Conservation (phyloP, 441 rosid species). For the Adansonia grandidieri region DNA sequence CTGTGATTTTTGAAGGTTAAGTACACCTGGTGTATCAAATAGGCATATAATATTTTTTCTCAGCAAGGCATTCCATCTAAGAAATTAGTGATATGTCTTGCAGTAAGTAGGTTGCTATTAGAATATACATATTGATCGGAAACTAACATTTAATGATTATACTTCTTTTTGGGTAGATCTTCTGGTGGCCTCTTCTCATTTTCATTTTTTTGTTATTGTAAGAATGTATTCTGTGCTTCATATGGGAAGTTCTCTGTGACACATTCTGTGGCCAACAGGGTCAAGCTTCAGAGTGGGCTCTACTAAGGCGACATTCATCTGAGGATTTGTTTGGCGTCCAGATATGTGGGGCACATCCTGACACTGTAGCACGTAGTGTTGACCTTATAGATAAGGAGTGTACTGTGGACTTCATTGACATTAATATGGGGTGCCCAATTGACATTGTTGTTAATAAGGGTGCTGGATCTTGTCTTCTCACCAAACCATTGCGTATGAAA, state of each 20-base stretch:
- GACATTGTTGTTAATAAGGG: slow-evolving; percentile 88
- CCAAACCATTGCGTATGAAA: slow-evolving; percentile 82
- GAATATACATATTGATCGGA: not conserved
- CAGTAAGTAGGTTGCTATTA: not conserved
- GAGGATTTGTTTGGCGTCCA: slow-evolving; percentile 96
- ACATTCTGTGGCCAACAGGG: slow-evolving; percentile 50
- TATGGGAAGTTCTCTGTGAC: not conserved
- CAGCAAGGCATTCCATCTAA: not conserved
- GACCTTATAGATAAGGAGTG: slow-evolving; percentile 88
- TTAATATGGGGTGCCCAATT: slow-evolving; percentile 97
- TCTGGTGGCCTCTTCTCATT: not conserved
- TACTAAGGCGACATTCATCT: slow-evolving; percentile 83
- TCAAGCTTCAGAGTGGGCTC: slow-evolving; percentile 97
- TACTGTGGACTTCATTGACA: slow-evolving; percentile 83
- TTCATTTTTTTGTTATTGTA: not conserved
- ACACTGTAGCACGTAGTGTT: slow-evolving; percentile 71
- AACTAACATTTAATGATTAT: not conserved
- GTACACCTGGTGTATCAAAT: not conserved
- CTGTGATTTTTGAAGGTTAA: slow-evolving; percentile 14
- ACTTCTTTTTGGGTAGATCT: slow-evolving; percentile 2
- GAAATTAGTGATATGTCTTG: slow-evolving; percentile 11
- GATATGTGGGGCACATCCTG: slow-evolving; percentile 86
- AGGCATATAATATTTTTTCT: not conserved
- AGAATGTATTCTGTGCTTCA: slow-evolving; percentile 2
- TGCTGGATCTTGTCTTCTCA: slow-evolving; percentile 94